Percentiles rank a stretch among this genome's conserved stretches.
phyloP scores from a whole-genome alignment of 2,329 filamentous ascomycete species.

The Xylaria sp. region DNA sequence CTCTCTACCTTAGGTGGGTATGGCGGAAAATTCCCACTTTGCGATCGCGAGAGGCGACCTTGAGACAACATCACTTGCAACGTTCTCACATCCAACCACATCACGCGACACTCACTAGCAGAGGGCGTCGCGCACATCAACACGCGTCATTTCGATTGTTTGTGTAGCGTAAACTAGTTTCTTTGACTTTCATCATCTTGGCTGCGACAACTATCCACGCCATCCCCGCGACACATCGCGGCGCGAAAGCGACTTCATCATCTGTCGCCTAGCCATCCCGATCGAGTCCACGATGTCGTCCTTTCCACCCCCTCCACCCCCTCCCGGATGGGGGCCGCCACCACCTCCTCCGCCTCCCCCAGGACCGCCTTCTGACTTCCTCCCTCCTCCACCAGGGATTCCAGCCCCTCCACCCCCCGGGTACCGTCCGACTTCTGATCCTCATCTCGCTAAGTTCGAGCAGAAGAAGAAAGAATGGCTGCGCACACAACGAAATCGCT shows the following conservation, averaged over 20 bases:
- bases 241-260: slow-evolving; percentile 42
- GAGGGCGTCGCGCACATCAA: slow-evolving; percentile 28
- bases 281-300: slow-evolving; percentile 52
- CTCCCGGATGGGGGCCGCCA: slow-evolving; percentile 61
- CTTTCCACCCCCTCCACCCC: slow-evolving; percentile 60
- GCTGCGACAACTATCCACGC: slow-evolving; percentile 31
- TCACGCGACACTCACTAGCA: slow-evolving; percentile 29
- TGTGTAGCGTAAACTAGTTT: not conserved
- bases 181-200: slow-evolving; percentile 9
- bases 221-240: slow-evolving; percentile 42
- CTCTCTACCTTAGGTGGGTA: no score
- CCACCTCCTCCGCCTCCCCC: slow-evolving; percentile 61
- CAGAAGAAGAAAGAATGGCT: slow-evolving; percentile 99
- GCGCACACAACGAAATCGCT: slow-evolving; percentile 85
- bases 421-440: slow-evolving; percentile 79
- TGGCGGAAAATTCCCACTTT: slow-evolving; percentile 35
- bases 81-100: slow-evolving; percentile 21
- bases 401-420: slow-evolving; percentile 82
- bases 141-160: slow-evolving; percentile 19
- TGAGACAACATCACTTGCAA: slow-evolving; percentile 24
- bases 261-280: slow-evolving; percentile 33
- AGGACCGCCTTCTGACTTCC: slow-evolving; percentile 58
- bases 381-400: slow-evolving; percentile 61
- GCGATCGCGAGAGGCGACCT: slow-evolving; percentile 29
- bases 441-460: slow-evolving; percentile 90